Base-by-base conservation (phyloP, 768 basidiomycete genomes). In the Boletus pseudopeckii region DNA sequence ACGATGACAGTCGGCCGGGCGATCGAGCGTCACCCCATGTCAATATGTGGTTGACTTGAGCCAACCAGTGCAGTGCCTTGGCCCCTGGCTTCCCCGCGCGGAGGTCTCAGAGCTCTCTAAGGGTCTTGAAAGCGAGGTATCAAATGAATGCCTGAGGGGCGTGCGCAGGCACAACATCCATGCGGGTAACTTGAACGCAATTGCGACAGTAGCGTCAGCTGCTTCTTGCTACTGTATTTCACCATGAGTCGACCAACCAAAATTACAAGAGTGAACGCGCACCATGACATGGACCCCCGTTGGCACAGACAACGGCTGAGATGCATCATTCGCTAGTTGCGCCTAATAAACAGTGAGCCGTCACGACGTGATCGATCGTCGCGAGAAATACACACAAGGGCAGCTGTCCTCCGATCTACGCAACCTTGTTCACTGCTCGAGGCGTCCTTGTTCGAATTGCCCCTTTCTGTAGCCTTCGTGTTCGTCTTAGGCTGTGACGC, bases 161-260 rank as follows among this genome's bases (percentile, higher is more conserved):
- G n/a, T n/a, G n/a, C n/a, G n/a, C n/a, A n/a, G 22, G 8, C 52
- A 53, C 24, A 26, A 51, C 2, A 53, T 26, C 48, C 48, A 53
- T 13, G 39, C 24, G 6, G 45, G 28, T 2, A 44, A n/a, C 5
- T 6, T 28, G 26, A 28, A 14, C 20, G 3, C 13, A 7, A 45
- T 6, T 5, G 32, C 8, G 6, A 45, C 20, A 0, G 14, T 20
- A 33, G 32, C 45, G 5, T 45, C 20, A 2, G 20, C 22, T 36
- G 22, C 34, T 26, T 36, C 34, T 36, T n/a, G 22, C 17, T 47
- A 15, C 2, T n/a, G 22, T 7, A 24, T 10, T n/a, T 14, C 10
- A 17, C 7, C 6, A 7, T 47, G 22, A 36, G 34, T 7, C 5
- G 1, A 36, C n/a, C 1, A 13, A 26, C n/a, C 9, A 2, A 11